Percentiles rank a stretch among this genome's conserved stretches.
These are phyloP conservation scores for Lasiosphaeria hispida DNA, from an alignment of 495 filamentous ascomycete species.

Conservation along the genomic window DNA sequence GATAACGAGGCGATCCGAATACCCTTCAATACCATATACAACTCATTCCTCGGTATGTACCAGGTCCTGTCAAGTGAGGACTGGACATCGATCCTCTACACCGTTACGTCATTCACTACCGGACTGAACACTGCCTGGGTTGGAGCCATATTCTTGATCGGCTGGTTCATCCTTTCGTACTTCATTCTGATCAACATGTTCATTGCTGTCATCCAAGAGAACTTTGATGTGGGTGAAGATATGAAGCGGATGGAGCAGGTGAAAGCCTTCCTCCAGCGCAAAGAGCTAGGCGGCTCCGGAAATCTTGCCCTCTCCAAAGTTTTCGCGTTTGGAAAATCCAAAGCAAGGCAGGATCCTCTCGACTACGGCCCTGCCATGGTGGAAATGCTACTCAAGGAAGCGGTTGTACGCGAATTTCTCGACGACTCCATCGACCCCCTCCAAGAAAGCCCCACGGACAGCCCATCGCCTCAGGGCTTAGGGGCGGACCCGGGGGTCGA, in stretches of 20 bases:
- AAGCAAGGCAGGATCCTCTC: constrained; percentile 71
- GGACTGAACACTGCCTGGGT: constrained; percentile 79
- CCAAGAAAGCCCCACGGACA: constrained; percentile 39
- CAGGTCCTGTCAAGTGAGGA: constrained; percentile 96
- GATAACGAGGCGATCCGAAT: constrained; percentile 57
- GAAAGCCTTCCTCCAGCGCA: constrained; percentile 86
- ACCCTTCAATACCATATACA: constrained; percentile 87
- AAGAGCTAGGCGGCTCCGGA: constrained; percentile 68
- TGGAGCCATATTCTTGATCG: constrained; percentile 83
- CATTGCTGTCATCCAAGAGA: constrained; percentile 99
- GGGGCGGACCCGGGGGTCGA: constrained; percentile 34
- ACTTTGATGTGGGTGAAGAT: constrained; percentile 99
- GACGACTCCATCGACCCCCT: constrained; percentile 61
- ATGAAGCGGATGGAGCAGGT: constrained; percentile 97
- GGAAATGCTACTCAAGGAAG: constrained; percentile 95
- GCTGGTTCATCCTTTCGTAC: constrained; percentile 93
- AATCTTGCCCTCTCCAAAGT: constrained; percentile 87
- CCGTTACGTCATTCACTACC: constrained; percentile 65
- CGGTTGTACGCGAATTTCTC: constrained; percentile 89
- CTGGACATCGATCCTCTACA: constrained; percentile 88
- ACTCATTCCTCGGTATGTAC: constrained; percentile 97
- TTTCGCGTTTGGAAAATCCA: constrained; percentile 70
- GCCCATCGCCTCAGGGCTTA: constrained; percentile 34
- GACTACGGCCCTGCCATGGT: constrained; percentile 85
- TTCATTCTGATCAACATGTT: constrained; percentile 99